Evolutionary conservation across 352 stramenopile genomes (phyloP).

Genomic region (Globisporangium uncinulatum): DNA sequence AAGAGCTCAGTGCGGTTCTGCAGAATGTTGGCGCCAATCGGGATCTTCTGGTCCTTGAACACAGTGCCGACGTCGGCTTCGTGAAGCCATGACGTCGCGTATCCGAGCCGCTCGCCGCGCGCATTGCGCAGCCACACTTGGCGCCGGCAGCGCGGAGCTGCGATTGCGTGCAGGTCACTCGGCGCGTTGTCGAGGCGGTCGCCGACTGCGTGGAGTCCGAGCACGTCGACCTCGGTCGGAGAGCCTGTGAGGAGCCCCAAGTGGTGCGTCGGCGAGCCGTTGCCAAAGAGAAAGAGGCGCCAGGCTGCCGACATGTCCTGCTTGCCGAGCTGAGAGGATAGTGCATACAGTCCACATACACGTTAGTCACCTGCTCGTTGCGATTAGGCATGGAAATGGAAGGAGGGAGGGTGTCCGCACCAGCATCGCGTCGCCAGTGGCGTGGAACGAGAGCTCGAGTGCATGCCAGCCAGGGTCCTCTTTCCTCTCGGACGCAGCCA

Average conservation of each 20-base stretch:
- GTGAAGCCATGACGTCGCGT: slow-evolving; percentile 76
- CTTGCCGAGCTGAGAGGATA: slow-evolving; percentile 32
- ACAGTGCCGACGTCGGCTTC: slow-evolving; percentile 59
- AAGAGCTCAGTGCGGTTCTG: slow-evolving; percentile 83
- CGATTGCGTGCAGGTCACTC: slow-evolving; percentile 39
- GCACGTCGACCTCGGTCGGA: slow-evolving; percentile 73
- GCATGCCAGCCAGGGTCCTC: slow-evolving; percentile 11
- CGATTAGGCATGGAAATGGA: background rate
- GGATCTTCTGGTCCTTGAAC: slow-evolving; percentile 76
- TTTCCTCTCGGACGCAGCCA: background rate
- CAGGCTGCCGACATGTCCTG: slow-evolving; percentile 63
- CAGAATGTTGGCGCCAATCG: slow-evolving; percentile 80
- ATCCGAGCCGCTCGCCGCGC: slow-evolving; percentile 64
- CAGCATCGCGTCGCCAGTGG: slow-evolving; percentile 10
- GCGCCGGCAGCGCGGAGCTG: slow-evolving; percentile 48
- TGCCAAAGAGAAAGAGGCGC: slow-evolving; percentile 78
- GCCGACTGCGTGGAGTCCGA: slow-evolving; percentile 52
- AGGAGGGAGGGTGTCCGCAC: background rate
- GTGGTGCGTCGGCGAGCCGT: slow-evolving; percentile 79
- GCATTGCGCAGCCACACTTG: slow-evolving; percentile 79
- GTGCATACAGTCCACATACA: background rate
- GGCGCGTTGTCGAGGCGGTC: slow-evolving; percentile 33
- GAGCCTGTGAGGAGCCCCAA: slow-evolving; percentile 70
- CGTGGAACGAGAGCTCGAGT: slow-evolving; percentile 13
- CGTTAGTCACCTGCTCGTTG: background rate